Base-by-base conservation (phyloP, 768 basidiomycete genomes). In the Leucocoprinus birnbaumii region DNA sequence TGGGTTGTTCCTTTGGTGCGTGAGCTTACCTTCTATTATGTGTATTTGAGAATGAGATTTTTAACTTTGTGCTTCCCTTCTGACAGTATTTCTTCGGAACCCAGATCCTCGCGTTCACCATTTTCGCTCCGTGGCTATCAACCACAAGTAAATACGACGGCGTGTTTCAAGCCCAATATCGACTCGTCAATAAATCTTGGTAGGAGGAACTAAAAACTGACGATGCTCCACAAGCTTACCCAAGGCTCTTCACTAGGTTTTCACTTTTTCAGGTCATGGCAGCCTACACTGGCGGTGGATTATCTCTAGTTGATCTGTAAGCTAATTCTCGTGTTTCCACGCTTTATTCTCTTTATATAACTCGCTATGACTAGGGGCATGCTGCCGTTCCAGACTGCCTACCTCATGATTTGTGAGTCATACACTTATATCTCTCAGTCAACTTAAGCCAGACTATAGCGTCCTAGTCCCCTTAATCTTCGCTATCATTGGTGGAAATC, bases 401-500 rank as follows among this genome's bases (percentile, higher is more conserved):
- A 87, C 61, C 68, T 81, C 2, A 83, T 88, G 84, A 79, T 85
- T 22, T 72, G 77, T 77, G 52, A 31, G 31, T 11, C 31, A 11
- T 31, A 11, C 26, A 73, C 63, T n/a, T 13, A 25, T 26, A 2
- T 21, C 48, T 3, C 42, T 34, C 10, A 2, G 49, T 35, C 13
- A 35, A 3, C 24, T 46, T 38, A 22, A 10, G 10, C 41, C 14
- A 5, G 31, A 35, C 46, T 13, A 18, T 1, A 41, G 2, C 45
- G 42, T 25, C 27, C 11, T 52, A 80, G 78, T 85, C 61, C 67
- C 76, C 26, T 63, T 88, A 59, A 76, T 84, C 9, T 74, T 87
- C 35, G 71, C 79, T 13, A 88, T 91, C 55, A 69, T 91, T 26
- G 89, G 86, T 21, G 89, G 89, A 16, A 91, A 91, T 62, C 88